Evolutionary conservation across 2,329 filamentous ascomycete genomes (phyloP).

Genomic region (Decorospora gaudefroyi): DNA sequence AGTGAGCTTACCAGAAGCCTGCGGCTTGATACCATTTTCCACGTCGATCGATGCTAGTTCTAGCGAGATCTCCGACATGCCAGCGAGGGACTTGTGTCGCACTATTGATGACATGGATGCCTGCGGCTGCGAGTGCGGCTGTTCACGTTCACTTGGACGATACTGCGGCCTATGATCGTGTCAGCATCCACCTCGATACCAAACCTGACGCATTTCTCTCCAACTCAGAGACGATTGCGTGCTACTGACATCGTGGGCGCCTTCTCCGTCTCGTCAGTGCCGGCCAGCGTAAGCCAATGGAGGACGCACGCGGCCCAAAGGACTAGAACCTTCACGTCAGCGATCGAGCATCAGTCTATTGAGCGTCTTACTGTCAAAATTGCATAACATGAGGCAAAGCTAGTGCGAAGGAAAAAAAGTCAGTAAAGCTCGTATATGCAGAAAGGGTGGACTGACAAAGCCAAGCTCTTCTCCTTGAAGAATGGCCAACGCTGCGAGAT

Average conservation of each 20-base stretch:
- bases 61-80: not conserved
- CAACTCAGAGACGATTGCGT: not conserved
- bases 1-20: not conserved
- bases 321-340: slow-evolving; percentile 28
- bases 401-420: not conserved
- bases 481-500: slow-evolving; percentile 41
- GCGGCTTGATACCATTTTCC: not conserved
- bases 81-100: not conserved
- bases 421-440: not conserved
- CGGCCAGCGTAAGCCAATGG: slow-evolving; percentile 44
- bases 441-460: slow-evolving; percentile 32
- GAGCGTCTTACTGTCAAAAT: slow-evolving; percentile 45
- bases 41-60: not conserved
- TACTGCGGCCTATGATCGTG: not conserved
- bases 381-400: slow-evolving; percentile 49
- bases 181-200: not conserved
- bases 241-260: slow-evolving; percentile 16
- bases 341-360: not conserved
- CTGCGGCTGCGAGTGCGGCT: not conserved
- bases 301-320: slow-evolving; percentile 43
- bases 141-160: not conserved
- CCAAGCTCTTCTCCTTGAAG: slow-evolving; percentile 44
- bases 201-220: not conserved
- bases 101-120: too few species aligned
- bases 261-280: slow-evolving; percentile 26